A percentile compares a stretch with the other conserved stretches of the same genome.
These are phyloP conservation scores for Lachnellula hyalina DNA, from an alignment of 2,329 filamentous ascomycete genomes.

Conservation along the genomic window DNA sequence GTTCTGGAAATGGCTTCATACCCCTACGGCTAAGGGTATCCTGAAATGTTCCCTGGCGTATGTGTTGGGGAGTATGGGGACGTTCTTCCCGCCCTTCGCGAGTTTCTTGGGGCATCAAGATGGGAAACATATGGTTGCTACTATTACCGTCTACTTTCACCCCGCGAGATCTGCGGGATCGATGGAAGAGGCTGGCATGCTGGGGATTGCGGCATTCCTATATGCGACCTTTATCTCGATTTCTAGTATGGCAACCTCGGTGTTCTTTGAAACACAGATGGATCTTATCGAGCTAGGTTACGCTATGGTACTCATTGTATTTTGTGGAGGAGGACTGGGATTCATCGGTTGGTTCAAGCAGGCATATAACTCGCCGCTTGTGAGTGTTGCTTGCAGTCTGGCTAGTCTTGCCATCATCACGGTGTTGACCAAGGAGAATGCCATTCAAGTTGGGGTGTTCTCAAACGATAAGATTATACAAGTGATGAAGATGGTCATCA, in stretches of 20 bases:
- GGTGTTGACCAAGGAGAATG: conserved; percentile 84
- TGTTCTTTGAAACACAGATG: conserved; percentile 65
- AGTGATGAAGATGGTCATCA: conserved; percentile 76
- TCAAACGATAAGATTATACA: conserved; percentile 77
- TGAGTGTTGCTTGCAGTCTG: conserved; percentile 80
- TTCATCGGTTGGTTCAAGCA: conserved; percentile 87
- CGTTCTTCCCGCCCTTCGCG: conserved; percentile 71
- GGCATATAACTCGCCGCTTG: conserved; percentile 68
- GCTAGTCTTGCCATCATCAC: conserved; percentile 86
- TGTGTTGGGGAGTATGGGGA: conserved; percentile 77
- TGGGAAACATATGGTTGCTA: conserved; percentile 90
- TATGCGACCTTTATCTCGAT: conserved; percentile 74
- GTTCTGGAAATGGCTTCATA: conserved; percentile 57
- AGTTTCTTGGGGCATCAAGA: conserved; percentile 74
- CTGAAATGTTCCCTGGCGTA: conserved; percentile 92
- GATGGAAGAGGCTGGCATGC: conserved; percentile 79
- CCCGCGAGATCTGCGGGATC: conserved; percentile 80
- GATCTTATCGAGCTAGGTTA: conserved; percentile 68
- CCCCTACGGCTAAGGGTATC: conserved; percentile 71
- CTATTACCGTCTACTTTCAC: conserved; percentile 92
- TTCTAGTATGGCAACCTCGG: conserved; percentile 82
- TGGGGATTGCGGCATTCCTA: conserved; percentile 70
- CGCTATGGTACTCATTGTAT: conserved; percentile 72
- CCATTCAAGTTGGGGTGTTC: conserved; percentile 76
- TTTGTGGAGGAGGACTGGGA: conserved; percentile 80